A percentile compares a stretch with the other conserved stretches of the same genome.
Conservation (phyloP, 2,329 filamentous ascomycete genomes). For the Myotisia sp. region DNA sequence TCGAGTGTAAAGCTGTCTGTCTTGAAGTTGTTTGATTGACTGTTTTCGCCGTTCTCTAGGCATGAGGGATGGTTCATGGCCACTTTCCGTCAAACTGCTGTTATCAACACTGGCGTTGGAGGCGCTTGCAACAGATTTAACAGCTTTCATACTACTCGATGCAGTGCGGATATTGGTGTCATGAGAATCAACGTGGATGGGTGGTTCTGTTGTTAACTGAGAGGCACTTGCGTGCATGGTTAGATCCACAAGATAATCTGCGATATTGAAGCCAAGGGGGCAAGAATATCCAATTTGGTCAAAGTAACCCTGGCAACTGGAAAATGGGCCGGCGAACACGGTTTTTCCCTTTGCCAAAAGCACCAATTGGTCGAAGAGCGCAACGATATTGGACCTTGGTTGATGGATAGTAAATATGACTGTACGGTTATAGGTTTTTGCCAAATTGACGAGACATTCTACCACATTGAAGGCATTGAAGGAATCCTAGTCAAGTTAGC, state of each 20-base stretch:
- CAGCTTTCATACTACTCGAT: constrained; percentile 71
- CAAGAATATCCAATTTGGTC: constrained; percentile 83
- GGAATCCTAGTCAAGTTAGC: constrained; percentile 44
- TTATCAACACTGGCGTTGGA: constrained; percentile 62
- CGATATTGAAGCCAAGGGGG: constrained; percentile 95
- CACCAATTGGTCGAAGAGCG: constrained; percentile 86
- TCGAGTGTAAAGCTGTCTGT: constrained; percentile 77
- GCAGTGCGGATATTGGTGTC: constrained; percentile 51
- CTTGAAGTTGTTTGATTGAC: constrained; percentile 74
- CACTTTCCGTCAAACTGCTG: constrained; percentile 40
- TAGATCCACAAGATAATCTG: constrained; percentile 90
- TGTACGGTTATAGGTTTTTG: constrained; percentile 91
- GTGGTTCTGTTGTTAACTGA: constrained; percentile 41
- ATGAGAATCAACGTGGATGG: constrained; percentile 45
- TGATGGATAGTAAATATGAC: constrained; percentile 98
- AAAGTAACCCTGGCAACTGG: constrained; percentile 81
- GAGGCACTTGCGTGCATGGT: constrained; percentile 80
- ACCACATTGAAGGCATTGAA: constrained; percentile 98
- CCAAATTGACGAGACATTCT: constrained; percentile 84
- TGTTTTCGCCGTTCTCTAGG: constrained; percentile 58
- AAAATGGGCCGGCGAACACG: constrained; percentile 86
- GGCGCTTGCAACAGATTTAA: constrained; percentile 80
- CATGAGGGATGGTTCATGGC: constrained; percentile 47
- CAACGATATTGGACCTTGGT: constrained; percentile 93
- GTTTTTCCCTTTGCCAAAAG: constrained; percentile 76